A percentile compares a stretch with the other conserved stretches of the same genome.
These are phyloP conservation scores for Sporobolomyces phaffii DNA, from an alignment of 768 basidiomycete genomes.

Conservation along the genomic window DNA sequence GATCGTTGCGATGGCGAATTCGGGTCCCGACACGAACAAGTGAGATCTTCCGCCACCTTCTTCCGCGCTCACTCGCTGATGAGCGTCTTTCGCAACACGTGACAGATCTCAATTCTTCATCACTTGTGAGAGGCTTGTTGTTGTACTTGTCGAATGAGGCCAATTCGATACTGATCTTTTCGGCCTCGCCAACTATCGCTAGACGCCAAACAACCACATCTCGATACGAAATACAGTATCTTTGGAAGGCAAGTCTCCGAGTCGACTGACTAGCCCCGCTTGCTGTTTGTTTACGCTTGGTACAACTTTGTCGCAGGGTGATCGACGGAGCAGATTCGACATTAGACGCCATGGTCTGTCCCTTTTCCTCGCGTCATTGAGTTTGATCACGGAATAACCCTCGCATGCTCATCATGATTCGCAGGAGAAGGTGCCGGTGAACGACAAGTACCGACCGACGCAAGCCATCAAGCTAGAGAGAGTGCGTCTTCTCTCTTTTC, in stretches of 20 bases:
- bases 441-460: slow-evolving; percentile 78
- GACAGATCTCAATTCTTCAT: slow-evolving; percentile 52
- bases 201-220: slow-evolving; percentile 85
- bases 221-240: slow-evolving; percentile 86
- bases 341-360: slow-evolving; percentile 82
- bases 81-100: not conserved
- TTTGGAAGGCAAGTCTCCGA: slow-evolving; percentile 69
- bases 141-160: not conserved
- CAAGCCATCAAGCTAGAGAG: slow-evolving; percentile 73
- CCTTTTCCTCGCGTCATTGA: no score
- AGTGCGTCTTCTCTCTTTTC: slow-evolving; percentile 54
- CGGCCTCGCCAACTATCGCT: slow-evolving; percentile 47
- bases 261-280: no score
- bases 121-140: slow-evolving; percentile 22
- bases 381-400: not conserved
- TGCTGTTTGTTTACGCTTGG: no score
- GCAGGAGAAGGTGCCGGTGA: slow-evolving; percentile 61
- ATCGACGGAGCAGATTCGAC: slow-evolving; percentile 95
- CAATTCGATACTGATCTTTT: no score
- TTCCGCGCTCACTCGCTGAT: not conserved
- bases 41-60: slow-evolving; percentile 7
- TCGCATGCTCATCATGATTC: not conserved
- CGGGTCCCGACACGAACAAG: slow-evolving; percentile 89
- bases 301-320: no score
- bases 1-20: slow-evolving; percentile 96